Percentiles rank a stretch among this genome's conserved stretches.
These are phyloP conservation scores for Mucor irregularis DNA, from an alignment of 371 early-diverging fungal genomes.

Conservation along the genomic window DNA sequence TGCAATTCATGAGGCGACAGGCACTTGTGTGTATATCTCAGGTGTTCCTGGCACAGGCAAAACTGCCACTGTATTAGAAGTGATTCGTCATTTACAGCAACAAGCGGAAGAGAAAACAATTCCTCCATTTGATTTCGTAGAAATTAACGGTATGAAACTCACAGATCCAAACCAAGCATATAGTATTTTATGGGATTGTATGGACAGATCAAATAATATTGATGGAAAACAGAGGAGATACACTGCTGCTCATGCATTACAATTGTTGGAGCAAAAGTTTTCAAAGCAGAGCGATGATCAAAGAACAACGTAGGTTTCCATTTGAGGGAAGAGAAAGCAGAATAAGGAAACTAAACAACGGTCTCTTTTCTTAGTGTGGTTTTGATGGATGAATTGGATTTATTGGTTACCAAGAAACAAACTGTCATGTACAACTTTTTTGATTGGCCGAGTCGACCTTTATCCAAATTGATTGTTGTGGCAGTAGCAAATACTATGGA, in stretches of 20 bases:
- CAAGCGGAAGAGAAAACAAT: conserved; percentile 68
- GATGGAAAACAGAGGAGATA: conserved; percentile 47
- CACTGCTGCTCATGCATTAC: conserved; percentile 77
- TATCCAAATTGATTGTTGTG: conserved; percentile 87
- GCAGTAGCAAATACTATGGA: conserved; percentile 99
- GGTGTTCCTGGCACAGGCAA: conserved; percentile 99
- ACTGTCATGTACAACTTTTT: conserved; percentile 97
- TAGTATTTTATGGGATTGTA: conserved; percentile 76
- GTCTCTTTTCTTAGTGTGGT: conserved; percentile 75
- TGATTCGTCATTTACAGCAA: conserved; percentile 74
- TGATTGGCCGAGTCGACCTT: conserved; percentile 91
- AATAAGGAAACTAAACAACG: neutral
- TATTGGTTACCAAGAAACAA: conserved; percentile 91
- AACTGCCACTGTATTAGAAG: conserved; percentile 92
- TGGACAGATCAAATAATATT: conserved; percentile 33
- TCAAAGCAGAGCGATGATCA: conserved; percentile 44
- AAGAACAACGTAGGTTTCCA: conserved; percentile 41
- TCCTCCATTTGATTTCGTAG: conserved; percentile 80
- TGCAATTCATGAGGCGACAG: conserved; percentile 77
- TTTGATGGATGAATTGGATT: conserved; percentile 97
- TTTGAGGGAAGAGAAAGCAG: too few relatives aligned
- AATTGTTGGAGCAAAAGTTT: conserved; percentile 73
- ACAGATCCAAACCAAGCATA: conserved; percentile 92
- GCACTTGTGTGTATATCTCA: conserved; percentile 91
- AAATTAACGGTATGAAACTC: conserved; percentile 96